Base-by-base conservation (phyloP, 2,329 filamentous ascomycete genomes). In the Venturia effusa region DNA sequence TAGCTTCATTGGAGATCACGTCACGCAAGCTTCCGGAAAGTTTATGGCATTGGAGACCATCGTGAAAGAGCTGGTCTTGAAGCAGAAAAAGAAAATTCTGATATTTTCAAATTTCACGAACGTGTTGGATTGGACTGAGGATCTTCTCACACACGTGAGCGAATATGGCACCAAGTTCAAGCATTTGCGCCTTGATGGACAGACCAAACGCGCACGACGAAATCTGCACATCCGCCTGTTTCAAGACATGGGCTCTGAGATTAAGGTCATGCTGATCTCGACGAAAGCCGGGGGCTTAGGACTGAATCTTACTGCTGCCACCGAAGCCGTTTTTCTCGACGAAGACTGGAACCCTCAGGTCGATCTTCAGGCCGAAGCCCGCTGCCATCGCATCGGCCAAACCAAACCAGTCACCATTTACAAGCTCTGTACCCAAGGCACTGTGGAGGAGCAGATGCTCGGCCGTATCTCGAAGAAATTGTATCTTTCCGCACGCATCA, bases 401-500 rank as follows among this genome's bases (percentile, higher is more conserved):
- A 81, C 76, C 0, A 75, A 79, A 63, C 77, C 79, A 17, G 81
- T 84, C 0, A 82, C 79, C 0, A 75, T 85, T 8, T 84, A 83
- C 70, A 82, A 83, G 67, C 72, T 84, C 0, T 82, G 81, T 66
- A 81, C 82, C 0, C 79, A 79, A 63, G 82, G 82, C 1, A 84
- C 82, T 0, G 80, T 84, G 0, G 82, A 84, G 66, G 80, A 83
- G 66, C 83, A 84, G 64, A 84, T 84, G 80, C 77, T 82, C 70
- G 77, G 80, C 0, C 74, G 82, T 1, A 80, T 84, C n/a, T 76
- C 78, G 7, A 86, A 86, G 75, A 87, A 86, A 71, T 74, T 85
- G 0, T 86, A 86, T 66, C 74, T 86, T 0, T 84, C 83, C 0
- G 77, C 81, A 0, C 86, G 84, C 68, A 82, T 86, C 22, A 85